Evolutionary conservation across 2,329 filamentous ascomycete species (phyloP).

Genomic region (Fusarium sp.): DNA sequence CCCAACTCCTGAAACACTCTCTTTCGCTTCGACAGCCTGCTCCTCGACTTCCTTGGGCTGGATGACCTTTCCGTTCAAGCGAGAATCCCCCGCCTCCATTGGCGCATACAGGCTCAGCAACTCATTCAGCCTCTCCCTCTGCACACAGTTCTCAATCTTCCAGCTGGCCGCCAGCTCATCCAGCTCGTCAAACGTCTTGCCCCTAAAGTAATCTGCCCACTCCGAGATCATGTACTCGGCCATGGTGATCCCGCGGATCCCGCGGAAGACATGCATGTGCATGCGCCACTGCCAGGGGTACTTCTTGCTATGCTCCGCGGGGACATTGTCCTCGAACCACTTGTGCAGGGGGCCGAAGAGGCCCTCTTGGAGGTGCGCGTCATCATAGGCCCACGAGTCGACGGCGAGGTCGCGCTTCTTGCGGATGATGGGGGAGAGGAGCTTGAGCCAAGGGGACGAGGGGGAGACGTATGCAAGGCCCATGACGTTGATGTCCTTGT

Average conservation of each 20-base stretch:
- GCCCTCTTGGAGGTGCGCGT: conserved; percentile 43
- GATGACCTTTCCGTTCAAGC: conserved; percentile 46
- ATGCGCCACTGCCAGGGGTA: conserved; percentile 63
- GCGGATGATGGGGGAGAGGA: conserved; percentile 63
- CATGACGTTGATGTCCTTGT: conserved; percentile 67
- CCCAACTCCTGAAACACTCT: conserved; percentile 42
- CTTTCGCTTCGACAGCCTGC: not conserved
- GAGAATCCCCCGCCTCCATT: conserved; percentile 39
- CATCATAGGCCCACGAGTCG: conserved; percentile 64
- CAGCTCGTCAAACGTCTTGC: conserved; percentile 61
- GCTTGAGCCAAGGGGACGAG: conserved; percentile 60
- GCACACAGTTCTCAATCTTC: conserved; percentile 65
- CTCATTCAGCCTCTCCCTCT: conserved; percentile 63
- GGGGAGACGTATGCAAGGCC: conserved; percentile 64
- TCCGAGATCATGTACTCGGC: conserved; percentile 64
- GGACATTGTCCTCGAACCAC: conserved; percentile 59
- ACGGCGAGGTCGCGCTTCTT: conserved; percentile 67
- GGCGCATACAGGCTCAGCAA: conserved; percentile 59
- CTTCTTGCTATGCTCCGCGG: conserved; percentile 55
- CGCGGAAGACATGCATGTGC: conserved; percentile 61
- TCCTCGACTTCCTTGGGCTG: conserved; percentile 23
- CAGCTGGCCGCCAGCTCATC: conserved; percentile 65
- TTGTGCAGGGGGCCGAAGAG: conserved; percentile 54
- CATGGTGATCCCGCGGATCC: conserved; percentile 55
- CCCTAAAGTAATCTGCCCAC: conserved; percentile 66